A percentile compares a stretch with the other conserved stretches of the same genome.
phyloP scores from a whole-genome alignment of 345 rosid genomes.

The Syzygium aqueum region DNA sequence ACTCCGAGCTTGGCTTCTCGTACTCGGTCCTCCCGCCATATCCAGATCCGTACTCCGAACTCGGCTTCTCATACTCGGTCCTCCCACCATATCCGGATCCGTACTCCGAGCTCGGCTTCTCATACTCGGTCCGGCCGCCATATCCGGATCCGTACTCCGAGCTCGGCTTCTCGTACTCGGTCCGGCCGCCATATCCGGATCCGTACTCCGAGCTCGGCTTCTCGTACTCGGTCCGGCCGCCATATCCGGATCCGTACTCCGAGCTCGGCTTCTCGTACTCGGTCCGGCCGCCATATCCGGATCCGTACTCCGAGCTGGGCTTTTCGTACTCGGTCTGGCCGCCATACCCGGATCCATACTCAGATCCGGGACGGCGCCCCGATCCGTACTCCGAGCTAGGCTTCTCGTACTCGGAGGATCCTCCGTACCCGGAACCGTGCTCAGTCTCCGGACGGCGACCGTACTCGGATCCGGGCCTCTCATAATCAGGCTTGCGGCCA shows the following conservation, averaged over 20 bases:
- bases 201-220: slow-evolving; percentile 8
- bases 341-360: slow-evolving; percentile 29
- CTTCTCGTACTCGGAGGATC: slow-evolving; percentile 11
- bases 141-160: not conserved
- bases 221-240: not conserved
- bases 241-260: slow-evolving; percentile 7
- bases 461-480: not conserved
- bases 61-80: not conserved
- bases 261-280: not conserved
- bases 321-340: slow-evolving; percentile 7
- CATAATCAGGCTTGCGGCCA: slow-evolving; percentile 4
- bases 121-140: slow-evolving; percentile 2
- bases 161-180: not conserved
- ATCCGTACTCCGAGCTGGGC: not conserved
- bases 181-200: slow-evolving; percentile 14
- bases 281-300: slow-evolving; percentile 2
- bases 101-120: not conserved
- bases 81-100: slow-evolving; percentile 5
- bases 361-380: not conserved
- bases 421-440: slow-evolving; percentile 29
- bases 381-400: slow-evolving; percentile 30
- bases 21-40: not conserved
- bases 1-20: slow-evolving; percentile 2
- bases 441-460: slow-evolving; percentile 3
- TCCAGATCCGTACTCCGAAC: slow-evolving; percentile 7